Percentiles rank a stretch among this genome's conserved stretches.
Evolutionary conservation across 2,329 filamentous ascomycete species (phyloP).

Genomic region (Pseudogymnoascus verrucosus): DNA sequence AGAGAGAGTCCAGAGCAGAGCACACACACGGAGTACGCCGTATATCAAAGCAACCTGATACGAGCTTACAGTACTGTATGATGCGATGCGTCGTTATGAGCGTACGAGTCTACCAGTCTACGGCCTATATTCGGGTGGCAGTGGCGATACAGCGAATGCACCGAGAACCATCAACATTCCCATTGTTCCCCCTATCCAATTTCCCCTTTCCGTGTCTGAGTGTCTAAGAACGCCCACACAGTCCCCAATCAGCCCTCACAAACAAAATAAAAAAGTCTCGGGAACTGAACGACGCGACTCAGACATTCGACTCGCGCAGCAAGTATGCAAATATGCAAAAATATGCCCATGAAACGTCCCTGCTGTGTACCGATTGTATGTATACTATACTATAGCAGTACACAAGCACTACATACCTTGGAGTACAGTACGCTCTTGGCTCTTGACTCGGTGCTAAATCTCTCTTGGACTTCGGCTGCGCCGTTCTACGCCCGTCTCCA

Average conservation of each 20-base stretch:
- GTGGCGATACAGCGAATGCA: not conserved
- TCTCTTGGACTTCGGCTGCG: not conserved
- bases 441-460: not conserved
- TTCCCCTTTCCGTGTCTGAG: conserved; percentile 4
- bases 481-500: not conserved
- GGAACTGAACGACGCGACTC: not conserved
- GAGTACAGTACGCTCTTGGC: no score
- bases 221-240: not conserved
- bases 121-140: not conserved
- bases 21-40: not conserved
- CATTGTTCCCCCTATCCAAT: conserved; percentile 7
- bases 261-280: not conserved
- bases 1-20: not conserved
- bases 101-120: not conserved
- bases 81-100: not conserved
- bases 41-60: not conserved
- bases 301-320: not conserved
- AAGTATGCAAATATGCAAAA: no score
- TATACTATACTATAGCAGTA: not conserved
- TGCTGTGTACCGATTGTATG: not conserved
- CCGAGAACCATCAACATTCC: not conserved
- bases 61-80: not conserved
- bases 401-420: no score
- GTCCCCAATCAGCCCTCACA: not conserved
- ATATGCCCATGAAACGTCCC: conserved; percentile 1